Conservation (phyloP, 768 basidiomycete species). For the Suillus clintonianus region DNA sequence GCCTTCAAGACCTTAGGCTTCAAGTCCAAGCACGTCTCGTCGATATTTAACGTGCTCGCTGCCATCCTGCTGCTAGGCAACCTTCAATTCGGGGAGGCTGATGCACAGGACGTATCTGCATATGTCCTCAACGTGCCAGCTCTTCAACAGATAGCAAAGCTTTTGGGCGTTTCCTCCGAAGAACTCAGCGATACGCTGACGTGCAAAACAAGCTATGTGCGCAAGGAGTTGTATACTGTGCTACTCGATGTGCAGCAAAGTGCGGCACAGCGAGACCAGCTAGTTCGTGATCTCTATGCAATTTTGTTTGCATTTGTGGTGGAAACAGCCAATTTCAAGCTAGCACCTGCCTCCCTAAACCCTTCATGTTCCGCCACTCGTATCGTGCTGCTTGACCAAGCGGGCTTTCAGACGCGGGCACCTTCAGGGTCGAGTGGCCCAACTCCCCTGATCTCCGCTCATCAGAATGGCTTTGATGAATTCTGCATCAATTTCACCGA, state of each 20-base stretch:
- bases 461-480: slow-evolving; percentile 61
- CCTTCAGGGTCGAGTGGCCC: slow-evolving; percentile 39
- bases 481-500: slow-evolving; percentile 62
- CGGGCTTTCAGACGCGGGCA: slow-evolving; percentile 59
- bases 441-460: slow-evolving; percentile 55
- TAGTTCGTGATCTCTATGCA: slow-evolving; percentile 60
- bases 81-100: slow-evolving; percentile 56
- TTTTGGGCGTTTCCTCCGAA: slow-evolving; percentile 55
- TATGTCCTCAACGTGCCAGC: slow-evolving; percentile 46
- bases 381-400: slow-evolving; percentile 55
- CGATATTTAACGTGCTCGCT: slow-evolving; percentile 54
- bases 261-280: slow-evolving; percentile 51
- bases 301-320: slow-evolving; percentile 66
- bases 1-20: slow-evolving; percentile 60
- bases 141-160: slow-evolving; percentile 48
- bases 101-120: slow-evolving; percentile 55
- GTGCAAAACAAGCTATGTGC: slow-evolving; percentile 57
- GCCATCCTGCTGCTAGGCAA: slow-evolving; percentile 62
- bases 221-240: slow-evolving; percentile 59
- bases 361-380: slow-evolving; percentile 44
- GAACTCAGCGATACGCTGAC: slow-evolving; percentile 57
- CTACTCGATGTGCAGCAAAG: slow-evolving; percentile 55
- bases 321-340: slow-evolving; percentile 61
- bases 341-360: slow-evolving; percentile 46
- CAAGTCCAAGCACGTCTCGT: slow-evolving; percentile 57